Percentiles rank a stretch among this genome's conserved stretches.
phyloP scores from a whole-genome alignment of 2,329 filamentous ascomycete genomes.

The Penicillium capsulatum region DNA sequence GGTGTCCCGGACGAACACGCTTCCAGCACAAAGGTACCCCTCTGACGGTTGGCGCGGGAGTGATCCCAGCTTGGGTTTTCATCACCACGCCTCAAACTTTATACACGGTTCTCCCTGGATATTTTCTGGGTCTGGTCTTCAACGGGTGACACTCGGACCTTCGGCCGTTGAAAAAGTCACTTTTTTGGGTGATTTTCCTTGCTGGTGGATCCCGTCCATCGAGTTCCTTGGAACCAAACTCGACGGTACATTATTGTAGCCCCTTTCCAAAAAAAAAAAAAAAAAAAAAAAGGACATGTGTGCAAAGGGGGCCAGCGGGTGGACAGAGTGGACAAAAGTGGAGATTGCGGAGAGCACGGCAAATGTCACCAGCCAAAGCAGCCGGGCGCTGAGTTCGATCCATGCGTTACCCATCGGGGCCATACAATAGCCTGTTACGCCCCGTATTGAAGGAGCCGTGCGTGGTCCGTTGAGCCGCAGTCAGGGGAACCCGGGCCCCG shows the following conservation, averaged over 20 bases:
- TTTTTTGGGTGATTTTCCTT: too few relatives aligned
- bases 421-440: not conserved
- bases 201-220: too few relatives aligned
- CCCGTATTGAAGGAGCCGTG: not conserved
- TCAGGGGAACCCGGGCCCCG: not conserved
- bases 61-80: conserved; percentile 1
- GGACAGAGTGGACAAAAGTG: not conserved
- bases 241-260: too few relatives aligned
- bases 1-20: conserved; percentile 8
- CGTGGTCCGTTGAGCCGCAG: not conserved
- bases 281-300: too few relatives aligned
- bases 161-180: not conserved
- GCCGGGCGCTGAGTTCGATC: too few relatives aligned
- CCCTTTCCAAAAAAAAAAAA: too few relatives aligned
- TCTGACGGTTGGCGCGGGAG: not conserved
- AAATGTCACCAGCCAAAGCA: not conserved
- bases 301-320: not conserved
- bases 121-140: too few relatives aligned
- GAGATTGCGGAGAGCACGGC: not conserved
- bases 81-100: not conserved
- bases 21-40: conserved; percentile 10
- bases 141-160: not conserved
- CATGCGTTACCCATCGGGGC: not conserved
- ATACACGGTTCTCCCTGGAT: not conserved
- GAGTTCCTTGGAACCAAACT: too few relatives aligned